A percentile compares a stretch with the other conserved stretches of the same genome.
Conservation (phyloP, 148 eudicot genomes). For the Rhododendron simsii region DNA sequence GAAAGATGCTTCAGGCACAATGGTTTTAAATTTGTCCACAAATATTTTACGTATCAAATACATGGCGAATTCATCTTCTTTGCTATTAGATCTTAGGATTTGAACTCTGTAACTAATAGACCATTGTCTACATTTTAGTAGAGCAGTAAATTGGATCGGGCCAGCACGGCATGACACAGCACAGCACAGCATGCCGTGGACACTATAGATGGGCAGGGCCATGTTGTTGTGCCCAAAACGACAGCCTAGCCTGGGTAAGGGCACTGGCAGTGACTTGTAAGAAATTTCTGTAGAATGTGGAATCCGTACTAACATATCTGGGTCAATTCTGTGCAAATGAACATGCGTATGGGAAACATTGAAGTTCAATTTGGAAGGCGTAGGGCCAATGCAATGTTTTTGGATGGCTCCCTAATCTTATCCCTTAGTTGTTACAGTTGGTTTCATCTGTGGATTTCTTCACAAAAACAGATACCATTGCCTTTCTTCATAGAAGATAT, state of each 20-base stretch:
- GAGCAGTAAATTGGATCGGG: neutral
- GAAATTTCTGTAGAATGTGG: neutral
- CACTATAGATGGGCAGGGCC: neutral
- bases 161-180: neutral
- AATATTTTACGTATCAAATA: too few relatives aligned
- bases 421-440: too few relatives aligned
- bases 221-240: neutral
- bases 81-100: too few relatives aligned
- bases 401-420: neutral
- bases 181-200: neutral
- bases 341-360: neutral
- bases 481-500: too few relatives aligned
- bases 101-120: too few relatives aligned
- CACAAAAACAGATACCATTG: too few relatives aligned
- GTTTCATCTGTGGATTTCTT: too few relatives aligned
- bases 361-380: neutral
- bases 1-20: neutral
- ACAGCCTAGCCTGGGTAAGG: neutral
- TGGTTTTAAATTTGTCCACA: neutral
- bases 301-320: neutral
- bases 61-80: too few relatives aligned
- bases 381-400: neutral
- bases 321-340: neutral
- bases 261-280: neutral
- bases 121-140: neutral